phyloP scores from a whole-genome alignment of 1,139 yeast species.

The Barnettozyma hawaiiensis region DNA sequence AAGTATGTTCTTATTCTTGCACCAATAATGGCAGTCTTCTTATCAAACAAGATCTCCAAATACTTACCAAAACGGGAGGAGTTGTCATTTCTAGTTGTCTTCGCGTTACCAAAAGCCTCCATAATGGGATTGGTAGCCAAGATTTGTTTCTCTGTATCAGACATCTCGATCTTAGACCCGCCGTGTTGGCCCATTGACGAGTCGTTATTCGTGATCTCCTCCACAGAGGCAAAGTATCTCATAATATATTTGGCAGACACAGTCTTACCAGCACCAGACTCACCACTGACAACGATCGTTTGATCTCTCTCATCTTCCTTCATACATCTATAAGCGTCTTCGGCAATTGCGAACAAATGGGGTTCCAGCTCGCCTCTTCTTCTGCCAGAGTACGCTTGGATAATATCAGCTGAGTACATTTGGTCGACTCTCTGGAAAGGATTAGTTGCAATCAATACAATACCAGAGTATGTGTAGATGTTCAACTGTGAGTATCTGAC shows the following conservation, averaged over 20 bases:
- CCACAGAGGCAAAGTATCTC: conserved; percentile 97
- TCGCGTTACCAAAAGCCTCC: conserved; percentile 99
- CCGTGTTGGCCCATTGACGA: conserved; percentile 27
- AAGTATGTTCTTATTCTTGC: conserved; percentile 91
- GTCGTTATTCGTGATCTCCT: conserved; percentile 44
- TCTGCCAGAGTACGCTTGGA: conserved; percentile 90
- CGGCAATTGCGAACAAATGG: conserved; percentile 95
- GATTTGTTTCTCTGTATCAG: conserved; percentile 89
- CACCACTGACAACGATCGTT: conserved; percentile 96
- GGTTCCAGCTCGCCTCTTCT: conserved; percentile 94
- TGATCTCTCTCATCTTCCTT: conserved; percentile 78
- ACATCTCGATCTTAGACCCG: conserved; percentile 56
- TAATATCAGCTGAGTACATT: conserved; percentile 83
- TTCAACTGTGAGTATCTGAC: conserved; percentile 83
- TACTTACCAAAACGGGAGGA: conserved; percentile 97
- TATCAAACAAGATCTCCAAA: conserved; percentile 81
- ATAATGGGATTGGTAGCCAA: conserved; percentile 96
- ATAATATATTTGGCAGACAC: conserved; percentile 95
- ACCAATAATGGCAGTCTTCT: conserved; percentile 74
- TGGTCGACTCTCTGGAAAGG: conserved; percentile 93
- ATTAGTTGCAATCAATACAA: conserved; percentile 92
- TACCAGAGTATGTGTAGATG: conserved; percentile 94
- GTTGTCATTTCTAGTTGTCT: conserved; percentile 94
- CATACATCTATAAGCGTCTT: conserved; percentile 97
- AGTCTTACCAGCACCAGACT: conserved; percentile 98